Evolutionary conservation across 2,329 filamentous ascomycete species (phyloP).

Genomic region (Aaosphaeria arxii): DNA sequence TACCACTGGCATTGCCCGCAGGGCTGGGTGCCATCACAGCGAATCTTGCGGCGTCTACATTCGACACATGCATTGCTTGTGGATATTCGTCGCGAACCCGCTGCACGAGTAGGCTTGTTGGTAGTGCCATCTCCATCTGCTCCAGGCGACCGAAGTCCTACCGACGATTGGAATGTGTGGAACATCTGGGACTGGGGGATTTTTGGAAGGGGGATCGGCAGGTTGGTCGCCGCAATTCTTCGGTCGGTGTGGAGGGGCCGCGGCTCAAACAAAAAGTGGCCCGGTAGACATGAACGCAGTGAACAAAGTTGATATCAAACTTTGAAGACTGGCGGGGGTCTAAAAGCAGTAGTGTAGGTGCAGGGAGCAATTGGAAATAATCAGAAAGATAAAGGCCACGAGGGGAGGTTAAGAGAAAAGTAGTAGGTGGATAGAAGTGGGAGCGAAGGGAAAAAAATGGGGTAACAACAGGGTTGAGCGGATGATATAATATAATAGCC

Average conservation of each 20-base stretch:
- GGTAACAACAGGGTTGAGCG: not conserved
- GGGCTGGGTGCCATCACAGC: conserved; percentile 77
- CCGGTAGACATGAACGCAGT: conserved; percentile 7
- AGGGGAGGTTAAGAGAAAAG: too few species aligned
- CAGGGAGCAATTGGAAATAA: too few species aligned
- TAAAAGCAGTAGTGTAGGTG: too few species aligned
- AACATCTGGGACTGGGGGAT: conserved; percentile 33
- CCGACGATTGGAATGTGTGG: conserved; percentile 43
- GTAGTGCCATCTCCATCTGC: conserved; percentile 29
- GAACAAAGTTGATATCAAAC: too few species aligned
- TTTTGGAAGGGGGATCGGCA: too few species aligned
- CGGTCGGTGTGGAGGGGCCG: not conserved
- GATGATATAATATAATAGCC: not conserved
- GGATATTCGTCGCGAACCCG: conserved; percentile 44
- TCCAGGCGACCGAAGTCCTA: conserved; percentile 27
- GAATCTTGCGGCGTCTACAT: conserved; percentile 78
- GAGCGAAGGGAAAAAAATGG: not conserved
- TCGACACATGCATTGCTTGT: conserved; percentile 67
- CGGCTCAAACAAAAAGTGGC: conserved; percentile 5
- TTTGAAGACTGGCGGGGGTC: too few species aligned
- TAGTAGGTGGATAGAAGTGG: not conserved
- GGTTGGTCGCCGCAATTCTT: too few species aligned
- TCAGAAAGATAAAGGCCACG: too few species aligned
- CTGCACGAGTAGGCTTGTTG: conserved; percentile 33
- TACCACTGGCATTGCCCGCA: conserved; percentile 82